Conservation (phyloP, 805 yeast genomes). For the Limtongozyma cylindracea region DNA sequence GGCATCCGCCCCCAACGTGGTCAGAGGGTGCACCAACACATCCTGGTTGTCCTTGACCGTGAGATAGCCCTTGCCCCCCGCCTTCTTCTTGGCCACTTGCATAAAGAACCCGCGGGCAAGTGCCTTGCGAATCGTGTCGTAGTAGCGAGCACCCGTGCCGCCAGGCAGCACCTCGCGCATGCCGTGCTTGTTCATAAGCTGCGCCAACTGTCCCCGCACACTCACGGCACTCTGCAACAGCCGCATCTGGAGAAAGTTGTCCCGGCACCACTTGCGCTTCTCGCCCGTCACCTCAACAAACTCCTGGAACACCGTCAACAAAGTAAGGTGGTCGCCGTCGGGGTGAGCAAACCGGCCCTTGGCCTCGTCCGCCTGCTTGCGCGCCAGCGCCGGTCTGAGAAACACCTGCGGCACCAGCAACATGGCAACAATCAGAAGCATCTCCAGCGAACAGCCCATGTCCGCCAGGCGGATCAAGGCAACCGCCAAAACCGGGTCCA, state of each 20-base stretch:
- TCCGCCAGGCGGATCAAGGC: constrained; percentile 75
- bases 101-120: constrained; percentile 84
- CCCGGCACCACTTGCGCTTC: constrained; percentile 77
- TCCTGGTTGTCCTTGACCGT: constrained; percentile 95
- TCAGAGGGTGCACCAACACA: constrained; percentile 80
- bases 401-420: constrained; percentile 86
- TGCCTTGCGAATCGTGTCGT: constrained; percentile 65
- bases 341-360: constrained; percentile 76
- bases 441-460: constrained; percentile 70
- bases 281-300: constrained; percentile 22
- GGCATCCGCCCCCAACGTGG: constrained; percentile 66
- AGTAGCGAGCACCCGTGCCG: constrained; percentile 29
- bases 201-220: constrained; percentile 60
- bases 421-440: constrained; percentile 71
- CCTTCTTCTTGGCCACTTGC: constrained; percentile 90
- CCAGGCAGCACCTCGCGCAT: constrained; percentile 48
- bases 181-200: constrained; percentile 66
- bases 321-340: constrained; percentile 84
- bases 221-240: constrained; percentile 69
- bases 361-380: constrained; percentile 77
- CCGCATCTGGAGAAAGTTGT: constrained; percentile 64
- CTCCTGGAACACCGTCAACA: constrained; percentile 71
- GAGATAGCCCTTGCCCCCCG: constrained; percentile 53
- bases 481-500: constrained; percentile 89
- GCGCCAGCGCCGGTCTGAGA: constrained; percentile 73